Percentiles rank a stretch among this genome's conserved stretches.
Conservation (phyloP, 768 basidiomycete genomes). For the Chiua virens region DNA sequence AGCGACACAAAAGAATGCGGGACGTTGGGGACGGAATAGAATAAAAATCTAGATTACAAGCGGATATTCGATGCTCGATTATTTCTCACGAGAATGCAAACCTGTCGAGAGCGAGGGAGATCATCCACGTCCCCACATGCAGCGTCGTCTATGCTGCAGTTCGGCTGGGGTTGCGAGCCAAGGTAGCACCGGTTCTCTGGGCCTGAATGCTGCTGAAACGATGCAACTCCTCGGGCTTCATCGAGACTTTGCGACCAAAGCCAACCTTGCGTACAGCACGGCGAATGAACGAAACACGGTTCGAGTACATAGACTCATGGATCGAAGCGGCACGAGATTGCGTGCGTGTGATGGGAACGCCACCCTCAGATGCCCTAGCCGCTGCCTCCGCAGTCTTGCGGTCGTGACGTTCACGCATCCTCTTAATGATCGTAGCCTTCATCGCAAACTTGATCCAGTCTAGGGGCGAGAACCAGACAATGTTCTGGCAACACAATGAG, state of each 20-base stretch:
- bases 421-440: slow-evolving; percentile 91
- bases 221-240: slow-evolving; percentile 84
- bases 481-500: slow-evolving; percentile 57
- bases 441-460: slow-evolving; percentile 96
- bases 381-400: slow-evolving; percentile 41
- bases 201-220: slow-evolving; percentile 89
- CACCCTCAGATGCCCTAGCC: slow-evolving; percentile 34
- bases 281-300: slow-evolving; percentile 91
- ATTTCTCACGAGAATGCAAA: slow-evolving; percentile 13
- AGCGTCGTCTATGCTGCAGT: slow-evolving; percentile 44
- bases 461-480: slow-evolving; percentile 93
- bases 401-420: slow-evolving; percentile 65
- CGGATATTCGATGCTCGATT: slow-evolving; percentile 31
- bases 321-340: slow-evolving; percentile 87
- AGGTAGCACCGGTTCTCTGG: slow-evolving; percentile 68
- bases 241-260: slow-evolving; percentile 75
- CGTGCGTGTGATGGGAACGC: slow-evolving; percentile 78
- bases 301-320: slow-evolving; percentile 92
- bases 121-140: slow-evolving; percentile 13
- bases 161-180: slow-evolving; percentile 75
- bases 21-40: slow-evolving; percentile 14
- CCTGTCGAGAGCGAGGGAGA: slow-evolving; percentile 21
- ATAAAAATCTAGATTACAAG: slow-evolving; percentile 35
- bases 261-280: slow-evolving; percentile 87
- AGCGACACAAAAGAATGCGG: slow-evolving; percentile 19